Evolutionary conservation across 768 basidiomycete species (phyloP), one percentile per base, ranked within the genome.

Genomic region (Tulasnella sp.): DNA sequence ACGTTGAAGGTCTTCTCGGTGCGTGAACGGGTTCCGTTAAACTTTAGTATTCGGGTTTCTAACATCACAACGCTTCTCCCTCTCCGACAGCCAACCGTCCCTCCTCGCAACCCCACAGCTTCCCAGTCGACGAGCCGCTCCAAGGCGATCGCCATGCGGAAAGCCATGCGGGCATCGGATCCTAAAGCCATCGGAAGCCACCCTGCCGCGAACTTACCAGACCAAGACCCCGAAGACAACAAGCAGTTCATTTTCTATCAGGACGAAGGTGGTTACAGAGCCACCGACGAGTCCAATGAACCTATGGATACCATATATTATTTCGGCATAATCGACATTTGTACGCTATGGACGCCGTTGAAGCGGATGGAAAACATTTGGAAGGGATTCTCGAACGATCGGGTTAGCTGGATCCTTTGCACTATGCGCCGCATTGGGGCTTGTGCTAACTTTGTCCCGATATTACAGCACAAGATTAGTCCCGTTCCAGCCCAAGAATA

Each of bases 301-400:
- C 80, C 83, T 1, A 80, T 89, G 80, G 89, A 90, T 75, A 87
- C 87, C 63, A 90, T 97, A 71, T 97, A 96, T 80, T 98, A 98
- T 79, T 83, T 98, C 9, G 96, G 97, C 29, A 86, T 99, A 69
- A 99, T 99, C 77, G 97, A 99, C 80, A 98, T 98, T 75, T 81
- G 95, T 73, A 98, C 97, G 32, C 96, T 95, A 1, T 99, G 93
- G 79, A 86, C 84, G 22, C 75, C 79, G 22, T 76, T 85, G 74
- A 99, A 99, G 84, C 88, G 87, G 79, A 70, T 89, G 22, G 97
- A 99, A 80, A 90, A 92, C 79, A 83, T 93, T 72, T 98, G 94
- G 92, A 96, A 97, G 82, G 92, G 94, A 34, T 79, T 97, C 76
- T 85, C 84, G 12, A 90, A 90, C 39, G 95, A 97, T 83, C 82